A percentile compares a stretch with the other conserved stretches of the same genome.
These are phyloP conservation scores for Tribonema minus DNA, from an alignment of 108 stramenopile genomes.

Conservation along the genomic window DNA sequence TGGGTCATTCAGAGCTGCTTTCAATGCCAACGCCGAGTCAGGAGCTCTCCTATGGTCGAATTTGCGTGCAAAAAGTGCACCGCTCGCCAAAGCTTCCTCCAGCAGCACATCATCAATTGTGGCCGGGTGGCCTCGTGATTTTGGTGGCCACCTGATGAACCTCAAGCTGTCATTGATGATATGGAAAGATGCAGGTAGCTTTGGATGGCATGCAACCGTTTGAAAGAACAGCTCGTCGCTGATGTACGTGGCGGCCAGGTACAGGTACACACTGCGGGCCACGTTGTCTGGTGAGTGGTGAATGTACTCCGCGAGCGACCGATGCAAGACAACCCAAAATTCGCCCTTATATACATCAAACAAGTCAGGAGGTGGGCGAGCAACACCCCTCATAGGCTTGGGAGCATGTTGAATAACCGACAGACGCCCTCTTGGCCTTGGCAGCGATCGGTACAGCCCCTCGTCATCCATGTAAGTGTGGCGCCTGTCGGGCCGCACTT, in stretches of 20 bases:
- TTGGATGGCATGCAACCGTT: conserved; percentile 15
- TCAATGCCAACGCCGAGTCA: too few relatives aligned
- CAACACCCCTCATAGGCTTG: not conserved
- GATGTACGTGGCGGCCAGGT: conserved; percentile 5
- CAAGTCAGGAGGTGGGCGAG: conserved; percentile 3
- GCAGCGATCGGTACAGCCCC: not conserved
- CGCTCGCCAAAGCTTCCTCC: conserved; percentile 15
- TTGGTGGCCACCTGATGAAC: too few relatives aligned
- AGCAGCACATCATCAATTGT: not conserved
- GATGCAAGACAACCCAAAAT: conserved; percentile 17
- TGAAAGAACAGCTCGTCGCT: conserved; percentile 33
- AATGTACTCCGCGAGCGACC: conserved; percentile 18
- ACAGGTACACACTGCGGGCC: conserved; percentile 12
- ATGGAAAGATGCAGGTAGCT: not conserved
- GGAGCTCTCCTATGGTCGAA: conserved; percentile 4
- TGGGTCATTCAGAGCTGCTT: too few relatives aligned
- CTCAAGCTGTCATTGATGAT: too few relatives aligned
- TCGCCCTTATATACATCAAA: conserved; percentile 22
- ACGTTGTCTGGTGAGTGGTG: conserved; percentile 24
- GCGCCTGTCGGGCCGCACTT: too few relatives aligned
- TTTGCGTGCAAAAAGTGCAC: conserved; percentile 4
- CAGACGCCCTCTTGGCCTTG: not conserved
- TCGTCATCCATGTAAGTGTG: conserved; percentile 15
- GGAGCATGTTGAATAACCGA: not conserved
- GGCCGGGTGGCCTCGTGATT: too few relatives aligned